Evolutionary conservation across 1,284 basidiomycete species (phyloP), one percentile per base, ranked within the genome.

Genomic region (Pholiota adiposa): DNA sequence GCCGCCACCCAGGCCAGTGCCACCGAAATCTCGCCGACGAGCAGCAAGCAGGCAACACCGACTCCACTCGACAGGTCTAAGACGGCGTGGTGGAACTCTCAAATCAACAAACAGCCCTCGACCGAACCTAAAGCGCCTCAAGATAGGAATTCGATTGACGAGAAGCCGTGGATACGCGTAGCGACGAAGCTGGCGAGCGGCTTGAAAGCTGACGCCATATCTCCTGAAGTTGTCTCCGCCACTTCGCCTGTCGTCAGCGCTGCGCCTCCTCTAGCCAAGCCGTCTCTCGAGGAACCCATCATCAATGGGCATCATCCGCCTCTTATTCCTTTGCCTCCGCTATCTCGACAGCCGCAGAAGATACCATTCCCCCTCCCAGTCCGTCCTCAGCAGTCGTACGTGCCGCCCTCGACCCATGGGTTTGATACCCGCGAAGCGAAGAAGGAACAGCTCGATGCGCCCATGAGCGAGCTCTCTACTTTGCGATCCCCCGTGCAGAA

Each of bases 401-500:
- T 12, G 14, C n/a, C n/a, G 4, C 25, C 52, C 3, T 31, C 19
- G 29, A 12, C 19, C 5, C 14, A 48, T 23, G 8, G 21, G 48
- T 18, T 4, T 8, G 18, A 38, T 48, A 64, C 62, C 9, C 59
- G 66, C n/a, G 62, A 67, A 41, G 67, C 68, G 18, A 71, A 72
- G 48, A 50, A 54, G 12, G 71, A 72, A 57, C 43, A 69, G 11
- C 41, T 69, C 5, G 71, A 72, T 14, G 53, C 8, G n/a, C 57
- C 49, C 11, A 71, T 14, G 53, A 5, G 18, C 51, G 40, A 7
- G 12, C 40, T 53, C 4, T 31, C 31, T 23, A 34, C 33, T n/a
- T n/a, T n/a, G n/a, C n/a, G n/a, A n/a, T n/a, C 34, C 36, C 19
- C 21, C 46, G 3, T 8, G 14, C 16, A 7, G 9, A 8, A 4